These are phyloP conservation scores for Geotrichum aggregatum DNA, from an alignment of 1,139 yeast genomes.

Conservation along the genomic window DNA sequence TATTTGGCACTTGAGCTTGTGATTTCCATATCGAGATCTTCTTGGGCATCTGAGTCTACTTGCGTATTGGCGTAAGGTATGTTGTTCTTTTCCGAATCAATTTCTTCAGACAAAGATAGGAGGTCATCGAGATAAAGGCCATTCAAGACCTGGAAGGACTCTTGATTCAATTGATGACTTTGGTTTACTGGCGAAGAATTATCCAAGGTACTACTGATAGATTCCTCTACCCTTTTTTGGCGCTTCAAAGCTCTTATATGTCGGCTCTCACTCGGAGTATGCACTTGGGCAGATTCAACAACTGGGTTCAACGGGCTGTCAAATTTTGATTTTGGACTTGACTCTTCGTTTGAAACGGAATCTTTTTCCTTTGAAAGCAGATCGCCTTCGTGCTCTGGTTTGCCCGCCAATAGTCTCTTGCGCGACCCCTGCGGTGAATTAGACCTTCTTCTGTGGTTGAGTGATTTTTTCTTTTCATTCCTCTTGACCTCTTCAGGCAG, in stretches of 20 bases:
- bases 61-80: not conserved
- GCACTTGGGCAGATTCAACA: not conserved
- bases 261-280: not conserved
- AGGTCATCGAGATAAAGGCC: slow-evolving; percentile 4
- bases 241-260: slow-evolving; percentile 6
- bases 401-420: not conserved
- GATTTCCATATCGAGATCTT: slow-evolving; percentile 1
- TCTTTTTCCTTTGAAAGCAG: too few relatives aligned
- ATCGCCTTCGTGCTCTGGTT: not conserved
- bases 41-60: not conserved
- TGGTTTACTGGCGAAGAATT: not conserved
- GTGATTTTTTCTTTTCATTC: not conserved
- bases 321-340: too few relatives aligned
- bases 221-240: not conserved
- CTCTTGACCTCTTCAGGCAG: not conserved
- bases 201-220: too few relatives aligned
- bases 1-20: not conserved
- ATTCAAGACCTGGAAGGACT: not conserved
- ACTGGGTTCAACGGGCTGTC: too few relatives aligned
- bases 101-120: not conserved
- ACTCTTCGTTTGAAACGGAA: too few relatives aligned
- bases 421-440: not conserved
- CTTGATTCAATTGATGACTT: not conserved
- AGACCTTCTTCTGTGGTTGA: not conserved
- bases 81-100: not conserved